Evolutionary conservation across 257 asterid genomes (phyloP), one percentile per base, ranked within the genome.

Genomic region (Nyctanthes arbortristis): DNA sequence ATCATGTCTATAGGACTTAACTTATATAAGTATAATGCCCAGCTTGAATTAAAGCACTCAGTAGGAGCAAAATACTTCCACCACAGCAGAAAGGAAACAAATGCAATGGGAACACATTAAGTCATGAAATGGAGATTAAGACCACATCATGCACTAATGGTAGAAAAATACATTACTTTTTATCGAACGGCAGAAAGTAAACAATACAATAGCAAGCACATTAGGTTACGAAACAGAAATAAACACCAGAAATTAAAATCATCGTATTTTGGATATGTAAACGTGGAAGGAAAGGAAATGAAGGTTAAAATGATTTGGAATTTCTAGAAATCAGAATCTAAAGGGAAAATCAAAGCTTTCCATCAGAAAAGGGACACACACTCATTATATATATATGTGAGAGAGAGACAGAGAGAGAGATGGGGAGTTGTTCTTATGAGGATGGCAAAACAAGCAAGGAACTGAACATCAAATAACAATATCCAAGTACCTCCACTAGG

Each of bases 401-500:
- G n/a, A n/a, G n/a, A n/a, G n/a, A n/a, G n/a, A 9, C 4, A 37
- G n/a, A 0, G 47, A 37, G 47, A 37, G 47, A 37, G 4, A 12
- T n/a, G 18, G n/a, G 47, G 16, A 43, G 16, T 43, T 4, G n/a
- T 43, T 43, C n/a, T 20, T 5, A 43, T 0, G 25, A 43, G 24
- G n/a, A 43, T 16, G 54, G 14, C 2, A 1, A n/a, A 49, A 12
- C 57, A 49, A 1, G 57, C 57, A 20, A 20, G 66, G 20, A 29
- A 67, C 24, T 22, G 45, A 25, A 49, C 60, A 66, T 22, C 12
- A 31, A 70, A 63, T n/a, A 54, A 52, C 12, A 29, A 37, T 49
- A 34, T 34, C 20, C 65, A 60, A 62, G 25, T 52, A 25, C 97
- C 93, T 82, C 84, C 61, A 88, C 52, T 66, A 73, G 63, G 74